Evolutionary conservation across 805 yeast genomes (phyloP), one percentile per base, ranked within the genome.

Genomic region (Candida nitratophila): DNA sequence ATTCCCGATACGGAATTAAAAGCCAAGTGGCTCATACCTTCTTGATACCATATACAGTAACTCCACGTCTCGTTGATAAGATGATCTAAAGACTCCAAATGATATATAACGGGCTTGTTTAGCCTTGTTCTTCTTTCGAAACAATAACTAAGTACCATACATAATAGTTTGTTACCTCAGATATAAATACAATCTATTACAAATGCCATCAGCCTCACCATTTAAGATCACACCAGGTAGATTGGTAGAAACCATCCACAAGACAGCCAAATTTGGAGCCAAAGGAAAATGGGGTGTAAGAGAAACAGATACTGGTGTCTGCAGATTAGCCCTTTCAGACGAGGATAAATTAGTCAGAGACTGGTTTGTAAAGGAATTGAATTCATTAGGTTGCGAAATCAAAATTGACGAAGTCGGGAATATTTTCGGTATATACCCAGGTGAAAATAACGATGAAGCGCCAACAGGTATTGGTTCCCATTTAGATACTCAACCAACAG

Each of bases 401-500:
- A 74, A 70, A 27, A 63, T 82, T 30, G 90, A 83, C 60, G 70
- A 76, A 50, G 70, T 83, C 59, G 90, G 90, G 19, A 81, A 77
- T 58, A 79, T 83, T 19, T 83, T 82, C 63, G 83, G 83, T 9
- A 66, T 76, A 11, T 79, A 70, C 45, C 83, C 85, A 0, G 87
- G 87, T 5, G 60, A 65, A 47, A 70, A 71, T 43, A 59, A 61
- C 33, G 67, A 64, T 31, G 63, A 61, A 24, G 58, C 70, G 3
- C 83, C 88, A 15, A 80, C 80, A 1, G 86, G 77, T 15, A 79
- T 82, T 47, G 89, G 89, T 0, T 81, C 87, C 0, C 89, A 83
- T 60, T 63, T 83, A 45, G 90, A 83, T 53, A 83, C 90, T 1
- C 89, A 83, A 61, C 89, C 89, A 27, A 79, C 82, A 8, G 90